Evolutionary conservation across 495 filamentous ascomycete species (phyloP), one percentile per base, ranked within the genome.

Genomic region (Penicillium diatomitis): DNA sequence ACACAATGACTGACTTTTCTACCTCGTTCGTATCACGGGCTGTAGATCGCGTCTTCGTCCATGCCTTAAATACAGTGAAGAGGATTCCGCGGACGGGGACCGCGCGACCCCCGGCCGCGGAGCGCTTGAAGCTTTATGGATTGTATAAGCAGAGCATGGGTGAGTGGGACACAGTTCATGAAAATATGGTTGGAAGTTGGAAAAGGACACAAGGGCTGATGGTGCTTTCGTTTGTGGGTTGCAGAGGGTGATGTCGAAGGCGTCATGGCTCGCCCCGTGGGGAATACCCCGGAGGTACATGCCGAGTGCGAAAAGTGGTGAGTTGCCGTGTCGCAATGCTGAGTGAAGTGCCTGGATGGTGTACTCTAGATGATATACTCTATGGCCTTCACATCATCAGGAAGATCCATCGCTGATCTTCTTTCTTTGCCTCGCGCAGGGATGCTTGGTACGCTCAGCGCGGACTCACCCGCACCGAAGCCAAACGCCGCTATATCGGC

Each of bases 61-160:
- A 98, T 79, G 92, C 92, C 50, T 82, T 98, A 63, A 95, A 95
- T 69, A 97, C 91, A 30, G 92, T 97, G 54, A 95, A 95, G 68
- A 92, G 92, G 59, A 95, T 98, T 50, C 88, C 88, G 56, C 90
- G 89, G 59, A 94, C 89, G 9, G 91, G 92, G 28, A 87, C 87
- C 37, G 79, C 86, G 44, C 83, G 91, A 36, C 92, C 92, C 12
- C 94, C 92, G 34, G 77, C 90, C 6, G 71, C 77, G 32, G 91
- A 90, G 58, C 86, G 92, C 29, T 72, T 98, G 55, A 84, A 83
- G 54, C 83, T 98, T 47, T 98, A 98, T 82, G 92, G 92, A 44
- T 77, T 98, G 52, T 98, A 97, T 71, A 98, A 98, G 66, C 92
- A 98, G 71, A 89, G 87, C 54, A 97, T 95, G 90, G 83, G 80